Evolutionary conservation across 148 eudicot genomes (phyloP).

Genomic region (Rhododendron vialii): DNA sequence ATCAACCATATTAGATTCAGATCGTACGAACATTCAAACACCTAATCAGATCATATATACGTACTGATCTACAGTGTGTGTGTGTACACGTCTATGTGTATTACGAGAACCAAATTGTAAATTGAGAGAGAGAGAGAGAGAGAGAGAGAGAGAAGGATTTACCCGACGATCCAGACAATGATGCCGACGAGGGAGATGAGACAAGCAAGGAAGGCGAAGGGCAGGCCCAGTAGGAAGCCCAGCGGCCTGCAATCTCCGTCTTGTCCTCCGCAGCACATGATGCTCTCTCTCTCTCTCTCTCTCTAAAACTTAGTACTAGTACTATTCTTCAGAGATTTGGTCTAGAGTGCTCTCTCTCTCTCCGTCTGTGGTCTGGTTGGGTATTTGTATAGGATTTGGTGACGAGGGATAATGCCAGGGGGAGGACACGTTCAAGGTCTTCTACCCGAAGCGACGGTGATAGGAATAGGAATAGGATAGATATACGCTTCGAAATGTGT

Average conservation of each 20-base stretch:
- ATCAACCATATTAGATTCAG: not conserved
- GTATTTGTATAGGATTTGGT: not conserved
- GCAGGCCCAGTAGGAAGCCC: conserved; percentile 49
- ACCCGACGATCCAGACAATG: conserved; percentile 60
- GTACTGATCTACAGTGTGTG: not conserved
- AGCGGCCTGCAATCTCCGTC: conserved; percentile 48
- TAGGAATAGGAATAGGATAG: not conserved
- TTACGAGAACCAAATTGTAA: not conserved
- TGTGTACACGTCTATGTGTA: not conserved
- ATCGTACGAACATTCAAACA: not conserved
- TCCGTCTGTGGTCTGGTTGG: not conserved
- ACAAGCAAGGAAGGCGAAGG: conserved; percentile 47
- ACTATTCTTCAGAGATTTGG: too few relatives aligned
- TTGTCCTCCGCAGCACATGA: conserved; percentile 31
- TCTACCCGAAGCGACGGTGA: not conserved
- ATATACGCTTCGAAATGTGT: not conserved
- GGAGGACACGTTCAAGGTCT: not conserved
- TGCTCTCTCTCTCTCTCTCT: conserved; percentile 1
- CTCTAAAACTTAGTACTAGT: not conserved
- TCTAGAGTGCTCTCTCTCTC: not conserved
- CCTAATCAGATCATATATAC: not conserved
- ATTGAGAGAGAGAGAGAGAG: not conserved
- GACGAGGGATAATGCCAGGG: not conserved
- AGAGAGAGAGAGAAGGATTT: not conserved
- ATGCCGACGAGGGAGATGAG: conserved; percentile 48